A percentile compares a stretch with the other conserved stretches of the same genome.
phyloP scores from a whole-genome alignment of 148 eudicot species.

The Rheum nobile region DNA sequence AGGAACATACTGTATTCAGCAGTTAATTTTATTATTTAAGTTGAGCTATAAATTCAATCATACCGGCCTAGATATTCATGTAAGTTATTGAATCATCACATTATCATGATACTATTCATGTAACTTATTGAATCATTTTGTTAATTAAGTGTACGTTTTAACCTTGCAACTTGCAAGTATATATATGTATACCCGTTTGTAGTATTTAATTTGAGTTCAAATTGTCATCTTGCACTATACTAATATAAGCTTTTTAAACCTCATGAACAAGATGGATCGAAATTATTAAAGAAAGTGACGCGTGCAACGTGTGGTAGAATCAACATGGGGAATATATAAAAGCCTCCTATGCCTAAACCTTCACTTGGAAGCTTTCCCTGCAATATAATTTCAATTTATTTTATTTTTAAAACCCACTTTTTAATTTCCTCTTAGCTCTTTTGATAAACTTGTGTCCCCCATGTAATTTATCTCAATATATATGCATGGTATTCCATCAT shows the following conservation, averaged over 20 bases:
- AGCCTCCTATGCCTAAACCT: not conserved
- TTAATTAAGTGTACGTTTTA: too few relatives aligned
- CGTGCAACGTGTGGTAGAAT: slow-evolving; percentile 8
- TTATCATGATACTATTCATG: too few relatives aligned
- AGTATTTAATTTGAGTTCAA: not conserved
- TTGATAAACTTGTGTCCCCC: not conserved
- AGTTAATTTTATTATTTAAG: too few relatives aligned
- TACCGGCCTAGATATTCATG: too few relatives aligned
- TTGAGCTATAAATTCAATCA: too few relatives aligned
- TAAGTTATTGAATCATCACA: too few relatives aligned
- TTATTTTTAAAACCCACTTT: not conserved
- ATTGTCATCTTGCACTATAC: not conserved
- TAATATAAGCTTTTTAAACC: not conserved
- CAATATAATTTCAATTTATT: not conserved
- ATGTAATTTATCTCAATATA: not conserved
- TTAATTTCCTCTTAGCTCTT: not conserved
- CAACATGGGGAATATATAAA: slow-evolving; percentile 3
- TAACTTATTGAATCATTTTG: too few relatives aligned
- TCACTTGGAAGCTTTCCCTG: not conserved
- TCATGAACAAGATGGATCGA: not conserved
- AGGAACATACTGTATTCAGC: too few relatives aligned
- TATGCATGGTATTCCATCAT: not conserved
- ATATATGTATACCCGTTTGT: too few relatives aligned
- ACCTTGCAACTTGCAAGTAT: not conserved
- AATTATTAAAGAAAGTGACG: not conserved